Conservation (phyloP, 2,329 filamentous ascomycete species). For the Arachnomyces sp. region DNA sequence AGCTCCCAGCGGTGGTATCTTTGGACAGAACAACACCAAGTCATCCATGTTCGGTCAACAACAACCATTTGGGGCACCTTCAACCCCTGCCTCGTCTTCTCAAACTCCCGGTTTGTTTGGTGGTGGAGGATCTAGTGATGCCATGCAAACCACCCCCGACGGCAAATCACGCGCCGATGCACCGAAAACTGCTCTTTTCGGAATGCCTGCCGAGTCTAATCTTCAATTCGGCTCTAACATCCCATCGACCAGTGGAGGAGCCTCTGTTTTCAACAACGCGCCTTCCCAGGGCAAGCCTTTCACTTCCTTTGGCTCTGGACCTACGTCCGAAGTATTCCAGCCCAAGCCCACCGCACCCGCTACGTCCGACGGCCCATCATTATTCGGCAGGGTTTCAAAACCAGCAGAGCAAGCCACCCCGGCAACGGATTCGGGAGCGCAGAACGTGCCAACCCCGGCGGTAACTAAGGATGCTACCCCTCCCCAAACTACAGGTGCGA, state of each 20-base stretch:
- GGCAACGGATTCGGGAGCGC: too few relatives aligned
- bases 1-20: too few relatives aligned
- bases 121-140: constrained; percentile 16
- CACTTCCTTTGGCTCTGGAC: background rate
- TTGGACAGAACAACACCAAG: constrained; percentile 10
- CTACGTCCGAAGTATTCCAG: too few relatives aligned
- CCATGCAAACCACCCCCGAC: constrained; percentile 30
- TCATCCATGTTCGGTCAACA: constrained; percentile 22
- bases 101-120: too few relatives aligned
- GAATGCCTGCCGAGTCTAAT: constrained; percentile 12
- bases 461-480: too few relatives aligned
- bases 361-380: too few relatives aligned
- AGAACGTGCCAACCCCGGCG: too few relatives aligned
- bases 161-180: constrained; percentile 14
- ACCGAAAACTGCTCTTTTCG: constrained; percentile 18
- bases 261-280: constrained; percentile 13
- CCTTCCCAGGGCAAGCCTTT: background rate
- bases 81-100: constrained; percentile 13
- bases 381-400: too few relatives aligned
- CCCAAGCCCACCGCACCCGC: too few relatives aligned
- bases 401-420: too few relatives aligned
- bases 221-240: constrained; percentile 16
- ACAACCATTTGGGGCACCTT: constrained; percentile 2
- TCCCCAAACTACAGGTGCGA: too few relatives aligned
- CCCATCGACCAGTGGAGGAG: constrained; percentile 9